phyloP scores from a whole-genome alignment of 2,329 filamentous ascomycete genomes.

The Aspergillus brunneoviolaceus region DNA sequence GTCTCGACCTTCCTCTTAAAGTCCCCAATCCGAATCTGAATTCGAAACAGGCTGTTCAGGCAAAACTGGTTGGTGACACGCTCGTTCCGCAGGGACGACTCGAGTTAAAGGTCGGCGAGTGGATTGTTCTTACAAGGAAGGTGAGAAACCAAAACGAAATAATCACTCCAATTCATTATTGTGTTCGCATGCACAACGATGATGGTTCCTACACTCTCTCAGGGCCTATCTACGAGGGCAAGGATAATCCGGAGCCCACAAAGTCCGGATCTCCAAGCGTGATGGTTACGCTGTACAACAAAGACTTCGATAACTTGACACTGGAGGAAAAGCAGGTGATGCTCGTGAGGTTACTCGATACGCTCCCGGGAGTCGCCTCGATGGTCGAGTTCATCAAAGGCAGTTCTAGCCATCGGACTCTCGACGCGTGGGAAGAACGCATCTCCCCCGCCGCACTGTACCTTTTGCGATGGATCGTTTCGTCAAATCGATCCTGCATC shows the following conservation, averaged over 20 bases:
- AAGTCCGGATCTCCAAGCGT: constrained; percentile 4
- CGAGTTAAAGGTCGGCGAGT: constrained; percentile 51
- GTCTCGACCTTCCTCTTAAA: constrained; percentile 58
- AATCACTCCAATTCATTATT: not conserved
- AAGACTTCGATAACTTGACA: constrained; percentile 41
- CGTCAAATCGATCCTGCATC: constrained; percentile 85
- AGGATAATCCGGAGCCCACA: not conserved
- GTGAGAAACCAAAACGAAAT: not conserved
- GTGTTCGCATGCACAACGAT: not conserved
- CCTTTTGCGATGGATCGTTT: constrained; percentile 81
- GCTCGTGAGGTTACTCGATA: constrained; percentile 39
- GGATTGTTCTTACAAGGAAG: constrained; percentile 40
- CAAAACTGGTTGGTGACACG: not conserved
- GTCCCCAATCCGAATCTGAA: constrained; percentile 42
- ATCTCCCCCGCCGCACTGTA: constrained; percentile 66
- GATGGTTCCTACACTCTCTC: constrained; percentile 22
- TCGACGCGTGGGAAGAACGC: constrained; percentile 57
- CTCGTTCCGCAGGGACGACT: constrained; percentile 9
- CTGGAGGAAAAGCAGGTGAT: constrained; percentile 27
- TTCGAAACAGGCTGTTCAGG: not conserved
- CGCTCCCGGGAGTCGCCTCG: constrained; percentile 38
- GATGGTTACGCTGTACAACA: constrained; percentile 33
- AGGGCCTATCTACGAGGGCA: constrained; percentile 19
- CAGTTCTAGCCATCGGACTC: constrained; percentile 25
- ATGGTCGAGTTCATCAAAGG: constrained; percentile 48